phyloP scores from a whole-genome alignment of 306 rosid species.

The Crotalaria pallida region DNA sequence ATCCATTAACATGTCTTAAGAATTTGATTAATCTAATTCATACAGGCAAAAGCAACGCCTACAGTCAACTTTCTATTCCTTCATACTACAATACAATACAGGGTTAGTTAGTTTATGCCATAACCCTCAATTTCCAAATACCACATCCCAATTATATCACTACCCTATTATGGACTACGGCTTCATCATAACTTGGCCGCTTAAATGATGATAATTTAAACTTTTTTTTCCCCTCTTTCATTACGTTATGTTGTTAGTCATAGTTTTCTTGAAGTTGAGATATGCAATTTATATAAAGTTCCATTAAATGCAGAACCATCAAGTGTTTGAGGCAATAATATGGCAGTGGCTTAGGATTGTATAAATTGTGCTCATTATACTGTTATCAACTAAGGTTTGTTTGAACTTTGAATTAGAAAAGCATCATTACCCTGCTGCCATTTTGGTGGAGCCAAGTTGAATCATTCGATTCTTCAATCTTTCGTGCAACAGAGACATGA shows the following conservation, averaged over 20 bases:
- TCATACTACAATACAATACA: too few relatives aligned
- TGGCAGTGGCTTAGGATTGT: neutral
- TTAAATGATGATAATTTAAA: neutral
- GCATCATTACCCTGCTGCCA: neutral
- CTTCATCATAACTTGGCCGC: constrained; percentile 4
- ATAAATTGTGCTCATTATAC: neutral
- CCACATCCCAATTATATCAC: constrained; percentile 15
- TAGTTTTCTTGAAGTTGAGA: neutral
- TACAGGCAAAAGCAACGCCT: neutral
- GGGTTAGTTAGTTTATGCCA: constrained; percentile 15
- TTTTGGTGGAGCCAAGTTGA: neutral
- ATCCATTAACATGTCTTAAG: neutral
- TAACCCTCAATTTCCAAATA: constrained; percentile 25
- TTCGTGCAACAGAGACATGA: neutral
- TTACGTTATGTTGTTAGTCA: neutral
- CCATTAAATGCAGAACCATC: neutral
- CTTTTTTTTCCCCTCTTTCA: too few relatives aligned
- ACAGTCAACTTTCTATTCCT: constrained; percentile 35
- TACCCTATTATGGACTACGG: neutral
- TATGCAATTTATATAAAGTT: neutral
- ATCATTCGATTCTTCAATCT: neutral
- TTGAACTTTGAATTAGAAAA: neutral
- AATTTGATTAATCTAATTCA: neutral
- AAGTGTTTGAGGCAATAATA: neutral
- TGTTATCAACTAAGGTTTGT: neutral